Evolutionary conservation across 2,329 filamentous ascomycete genomes (phyloP).

Genomic region (Neofusicoccum sp.): DNA sequence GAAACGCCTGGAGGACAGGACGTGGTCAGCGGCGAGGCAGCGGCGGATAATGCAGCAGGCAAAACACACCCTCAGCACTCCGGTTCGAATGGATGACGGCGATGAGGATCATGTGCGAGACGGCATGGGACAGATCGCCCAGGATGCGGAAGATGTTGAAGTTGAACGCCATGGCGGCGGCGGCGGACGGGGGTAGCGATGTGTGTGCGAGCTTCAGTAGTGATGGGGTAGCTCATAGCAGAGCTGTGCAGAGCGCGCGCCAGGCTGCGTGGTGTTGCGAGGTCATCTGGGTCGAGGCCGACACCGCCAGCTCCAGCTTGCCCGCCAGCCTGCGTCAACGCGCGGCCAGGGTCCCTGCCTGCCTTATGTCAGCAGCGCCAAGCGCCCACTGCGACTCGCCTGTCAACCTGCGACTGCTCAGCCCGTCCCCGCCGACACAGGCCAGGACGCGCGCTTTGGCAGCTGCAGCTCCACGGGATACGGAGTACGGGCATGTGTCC

Average conservation of each 20-base stretch:
- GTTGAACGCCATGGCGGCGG: conserved; percentile 30
- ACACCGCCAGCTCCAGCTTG: not conserved
- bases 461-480: not conserved
- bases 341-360: not conserved
- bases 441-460: not conserved
- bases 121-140: conserved; percentile 81
- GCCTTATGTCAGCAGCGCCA: conserved; percentile 15
- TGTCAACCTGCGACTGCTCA: not conserved
- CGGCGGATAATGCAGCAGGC: not conserved
- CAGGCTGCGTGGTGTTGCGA: not conserved
- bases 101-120: conserved; percentile 88
- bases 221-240: conserved; percentile 4
- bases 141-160: conserved; percentile 69
- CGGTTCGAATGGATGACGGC: conserved; percentile 86
- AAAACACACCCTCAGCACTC: conserved; percentile 72
- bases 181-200: not conserved
- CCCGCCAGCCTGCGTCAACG: conserved; percentile 17
- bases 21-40: not conserved
- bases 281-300: not conserved
- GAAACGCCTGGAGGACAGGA: conserved; percentile 66
- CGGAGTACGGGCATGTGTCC: not conserved
- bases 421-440: not conserved
- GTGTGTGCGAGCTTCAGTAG: conserved; percentile 12
- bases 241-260: not conserved
- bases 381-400: not conserved